These are phyloP conservation scores for Termitomyces sp. DNA, from an alignment of 768 basidiomycete genomes.

Conservation along the genomic window DNA sequence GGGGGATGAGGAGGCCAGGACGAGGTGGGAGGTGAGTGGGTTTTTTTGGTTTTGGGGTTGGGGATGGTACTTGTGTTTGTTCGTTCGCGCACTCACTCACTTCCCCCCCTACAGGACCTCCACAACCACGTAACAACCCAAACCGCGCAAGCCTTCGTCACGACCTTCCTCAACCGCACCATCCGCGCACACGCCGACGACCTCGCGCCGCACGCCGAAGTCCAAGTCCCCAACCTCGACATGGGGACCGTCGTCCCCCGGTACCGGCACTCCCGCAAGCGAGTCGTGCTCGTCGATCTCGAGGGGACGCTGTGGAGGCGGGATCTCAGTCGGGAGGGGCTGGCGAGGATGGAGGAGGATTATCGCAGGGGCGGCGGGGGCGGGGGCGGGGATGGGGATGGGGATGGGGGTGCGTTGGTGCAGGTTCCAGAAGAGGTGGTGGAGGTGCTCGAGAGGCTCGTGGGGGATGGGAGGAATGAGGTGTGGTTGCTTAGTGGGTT, in stretches of 20 bases:
- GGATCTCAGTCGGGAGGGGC: slow-evolving; percentile 46
- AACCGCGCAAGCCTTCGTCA: slow-evolving; percentile 82
- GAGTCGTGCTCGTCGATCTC: slow-evolving; percentile 72
- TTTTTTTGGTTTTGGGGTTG: background rate
- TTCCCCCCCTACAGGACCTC: slow-evolving; percentile 44
- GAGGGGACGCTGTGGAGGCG: slow-evolving; percentile 78
- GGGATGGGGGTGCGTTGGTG: slow-evolving; percentile 1
- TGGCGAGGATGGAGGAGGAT: slow-evolving; percentile 36
- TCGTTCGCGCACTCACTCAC: background rate
- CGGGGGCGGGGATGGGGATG: too few relatives aligned
- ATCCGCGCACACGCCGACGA: slow-evolving; percentile 67
- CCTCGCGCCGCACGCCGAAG: slow-evolving; percentile 26
- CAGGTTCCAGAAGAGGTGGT: slow-evolving; percentile 35
- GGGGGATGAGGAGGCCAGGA: slow-evolving; percentile 65
- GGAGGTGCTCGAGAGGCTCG: slow-evolving; percentile 50
- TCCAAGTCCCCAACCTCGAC: slow-evolving; percentile 26
- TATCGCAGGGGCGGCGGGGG: slow-evolving; percentile 6
- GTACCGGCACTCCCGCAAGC: slow-evolving; percentile 61
- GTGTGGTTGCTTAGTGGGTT: slow-evolving; percentile 84
- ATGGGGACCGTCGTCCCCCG: slow-evolving; percentile 55
- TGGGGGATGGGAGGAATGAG: slow-evolving; percentile 65
- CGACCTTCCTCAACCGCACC: slow-evolving; percentile 72
- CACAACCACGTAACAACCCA: slow-evolving; percentile 85
- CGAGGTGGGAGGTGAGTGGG: slow-evolving; percentile 67
- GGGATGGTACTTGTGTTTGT: too few relatives aligned